These are phyloP conservation scores for Aspergillus pseudoglaucus DNA, from an alignment of 2,329 filamentous ascomycete genomes.

Conservation along the genomic window DNA sequence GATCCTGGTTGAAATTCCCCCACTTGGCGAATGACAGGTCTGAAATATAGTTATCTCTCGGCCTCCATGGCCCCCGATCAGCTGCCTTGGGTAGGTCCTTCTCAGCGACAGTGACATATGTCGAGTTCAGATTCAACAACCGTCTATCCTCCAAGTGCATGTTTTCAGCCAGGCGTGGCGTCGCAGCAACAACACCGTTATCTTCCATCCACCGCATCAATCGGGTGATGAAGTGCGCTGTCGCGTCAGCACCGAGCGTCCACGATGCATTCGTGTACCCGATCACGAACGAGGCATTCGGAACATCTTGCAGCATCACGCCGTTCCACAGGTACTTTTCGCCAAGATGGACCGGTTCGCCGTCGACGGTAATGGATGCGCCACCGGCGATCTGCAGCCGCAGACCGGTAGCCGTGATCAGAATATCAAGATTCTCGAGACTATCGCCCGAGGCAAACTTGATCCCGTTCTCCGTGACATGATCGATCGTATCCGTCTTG, in stretches of 20 bases:
- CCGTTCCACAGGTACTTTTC: slow-evolving; percentile 40
- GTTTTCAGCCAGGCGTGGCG: slow-evolving; percentile 20
- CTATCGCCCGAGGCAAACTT: slow-evolving; percentile 39
- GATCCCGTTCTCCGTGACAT: slow-evolving; percentile 45
- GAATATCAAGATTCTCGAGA: slow-evolving; percentile 35
- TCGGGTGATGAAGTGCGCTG: slow-evolving; percentile 33
- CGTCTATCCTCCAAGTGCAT: slow-evolving; percentile 20
- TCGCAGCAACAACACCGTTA: slow-evolving; percentile 19
- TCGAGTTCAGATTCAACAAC: slow-evolving; percentile 35
- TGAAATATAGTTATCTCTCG: slow-evolving; percentile 32
- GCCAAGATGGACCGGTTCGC: slow-evolving; percentile 24
- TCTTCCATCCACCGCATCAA: slow-evolving; percentile 28
- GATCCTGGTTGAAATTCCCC: slow-evolving; percentile 27
- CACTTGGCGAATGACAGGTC: slow-evolving; percentile 35
- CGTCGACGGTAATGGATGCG: slow-evolving; percentile 31
- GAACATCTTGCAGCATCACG: slow-evolving; percentile 40
- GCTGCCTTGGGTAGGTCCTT: slow-evolving; percentile 31
- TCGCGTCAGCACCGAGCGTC: slow-evolving; percentile 41
- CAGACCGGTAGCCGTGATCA: slow-evolving; percentile 41
- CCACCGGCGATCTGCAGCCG: slow-evolving; percentile 35
- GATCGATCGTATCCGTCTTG: slow-evolving; percentile 51
- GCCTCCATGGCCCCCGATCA: slow-evolving; percentile 35
- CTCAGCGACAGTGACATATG: slow-evolving; percentile 33
- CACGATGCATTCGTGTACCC: slow-evolving; percentile 42
- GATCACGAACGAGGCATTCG: slow-evolving; percentile 37